Evolutionary conservation across 106 monocot species (phyloP).

Genomic region (Platanthera guangdongensis): DNA sequence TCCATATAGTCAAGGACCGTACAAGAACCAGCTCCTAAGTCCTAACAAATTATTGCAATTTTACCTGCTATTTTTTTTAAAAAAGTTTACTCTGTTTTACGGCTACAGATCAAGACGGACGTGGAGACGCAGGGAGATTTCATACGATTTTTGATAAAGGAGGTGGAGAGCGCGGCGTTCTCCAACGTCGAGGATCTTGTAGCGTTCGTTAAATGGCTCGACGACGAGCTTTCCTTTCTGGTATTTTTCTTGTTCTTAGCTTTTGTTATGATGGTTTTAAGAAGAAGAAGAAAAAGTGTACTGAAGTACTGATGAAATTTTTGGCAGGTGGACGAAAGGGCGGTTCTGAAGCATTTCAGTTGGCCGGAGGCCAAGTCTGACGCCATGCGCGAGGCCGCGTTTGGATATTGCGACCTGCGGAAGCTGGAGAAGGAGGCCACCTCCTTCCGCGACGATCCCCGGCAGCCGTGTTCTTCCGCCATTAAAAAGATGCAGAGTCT

Average conservation of each 20-base stretch:
- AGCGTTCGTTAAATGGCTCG: constrained; percentile 97
- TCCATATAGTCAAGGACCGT: too few relatives aligned
- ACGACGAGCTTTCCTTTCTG: constrained; percentile 95
- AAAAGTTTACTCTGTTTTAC: not conserved
- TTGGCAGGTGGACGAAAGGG: constrained; percentile 89
- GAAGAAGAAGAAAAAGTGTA: not conserved
- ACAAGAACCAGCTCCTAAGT: too few relatives aligned
- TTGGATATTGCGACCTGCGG: constrained; percentile 85
- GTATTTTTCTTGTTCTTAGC: constrained; percentile 15
- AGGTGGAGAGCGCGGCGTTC: constrained; percentile 67
- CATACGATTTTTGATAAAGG: constrained; percentile 68
- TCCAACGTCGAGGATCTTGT: constrained; percentile 84
- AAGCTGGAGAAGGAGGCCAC: constrained; percentile 68
- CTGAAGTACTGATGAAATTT: not conserved
- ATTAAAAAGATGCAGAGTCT: constrained; percentile 90
- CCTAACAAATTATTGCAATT: too few relatives aligned
- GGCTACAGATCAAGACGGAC: constrained; percentile 73
- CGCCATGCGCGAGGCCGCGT: constrained; percentile 93
- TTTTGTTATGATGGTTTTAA: not conserved
- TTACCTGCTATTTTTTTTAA: not conserved
- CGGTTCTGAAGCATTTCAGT: constrained; percentile 95
- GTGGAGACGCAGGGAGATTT: constrained; percentile 98
- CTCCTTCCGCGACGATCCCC: constrained; percentile 48
- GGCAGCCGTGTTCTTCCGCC: constrained; percentile 52
- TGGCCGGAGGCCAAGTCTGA: constrained; percentile 98